A percentile compares a stretch with the other conserved stretches of the same genome.
Conservation (phyloP, 805 yeast genomes). For the Wickerhamiella dianesei region DNA sequence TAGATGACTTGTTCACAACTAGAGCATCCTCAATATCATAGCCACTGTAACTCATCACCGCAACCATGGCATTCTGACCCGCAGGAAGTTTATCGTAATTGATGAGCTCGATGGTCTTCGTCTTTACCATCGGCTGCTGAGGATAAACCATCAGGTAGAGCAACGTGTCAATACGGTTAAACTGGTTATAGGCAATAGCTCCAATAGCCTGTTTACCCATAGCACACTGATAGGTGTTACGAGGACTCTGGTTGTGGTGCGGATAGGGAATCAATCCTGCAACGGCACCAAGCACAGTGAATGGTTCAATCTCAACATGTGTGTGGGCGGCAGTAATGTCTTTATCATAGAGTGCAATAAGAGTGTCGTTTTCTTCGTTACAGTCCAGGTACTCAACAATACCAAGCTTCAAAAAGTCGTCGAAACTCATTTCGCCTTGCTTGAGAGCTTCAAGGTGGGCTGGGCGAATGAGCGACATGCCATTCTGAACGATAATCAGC, state of each 20-base stretch:
- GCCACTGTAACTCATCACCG: constrained; percentile 98
- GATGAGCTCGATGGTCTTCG: constrained; percentile 89
- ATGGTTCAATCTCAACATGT: constrained; percentile 91
- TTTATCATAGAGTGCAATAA: constrained; percentile 76
- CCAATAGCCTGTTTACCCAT: constrained; percentile 99
- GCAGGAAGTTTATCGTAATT: constrained; percentile 96
- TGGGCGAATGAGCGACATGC: constrained; percentile 54
- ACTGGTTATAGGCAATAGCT: constrained; percentile 94
- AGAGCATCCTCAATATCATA: constrained; percentile 98
- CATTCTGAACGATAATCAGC: constrained; percentile 69
- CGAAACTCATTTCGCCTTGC: constrained; percentile 69
- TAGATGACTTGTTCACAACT: constrained; percentile 81
- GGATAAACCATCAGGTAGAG: constrained; percentile 96
- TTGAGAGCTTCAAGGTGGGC: constrained; percentile 52
- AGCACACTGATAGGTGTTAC: constrained; percentile 88
- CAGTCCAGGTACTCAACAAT: constrained; percentile 92
- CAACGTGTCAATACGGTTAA: constrained; percentile 86
- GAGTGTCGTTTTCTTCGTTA: constrained; percentile 91
- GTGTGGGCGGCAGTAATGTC: constrained; percentile 48
- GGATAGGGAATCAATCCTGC: constrained; percentile 89
- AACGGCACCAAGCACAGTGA: constrained; percentile 83
- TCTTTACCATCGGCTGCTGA: constrained; percentile 98
- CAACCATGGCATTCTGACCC: constrained; percentile 97
- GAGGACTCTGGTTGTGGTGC: constrained; percentile 83
- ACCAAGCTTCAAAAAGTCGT: constrained; percentile 75